Conservation (phyloP, 2,329 filamentous ascomycete genomes). For the Mycosphaerella sp. region DNA sequence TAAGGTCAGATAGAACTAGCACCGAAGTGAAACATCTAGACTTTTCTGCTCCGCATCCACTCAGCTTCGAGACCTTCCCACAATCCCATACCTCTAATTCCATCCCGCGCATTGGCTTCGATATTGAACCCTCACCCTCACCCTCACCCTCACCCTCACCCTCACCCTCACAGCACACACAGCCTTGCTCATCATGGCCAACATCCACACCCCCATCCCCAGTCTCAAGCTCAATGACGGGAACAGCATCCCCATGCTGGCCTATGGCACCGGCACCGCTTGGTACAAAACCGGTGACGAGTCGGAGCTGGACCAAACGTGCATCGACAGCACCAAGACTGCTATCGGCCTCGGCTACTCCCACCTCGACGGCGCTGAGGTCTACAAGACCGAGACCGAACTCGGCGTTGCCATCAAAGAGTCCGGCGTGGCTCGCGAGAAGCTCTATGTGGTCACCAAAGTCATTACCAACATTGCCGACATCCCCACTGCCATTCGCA, state of each 20-base stretch:
- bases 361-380: constrained; percentile 69
- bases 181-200: constrained; percentile 21
- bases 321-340: constrained; percentile 51
- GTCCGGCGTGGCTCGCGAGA: constrained; percentile 40
- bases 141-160: too few species aligned
- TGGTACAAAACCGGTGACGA: constrained; percentile 51
- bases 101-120: too few species aligned
- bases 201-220: constrained; percentile 44
- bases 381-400: constrained; percentile 48
- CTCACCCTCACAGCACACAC: too few species aligned
- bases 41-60: too few species aligned
- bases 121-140: too few species aligned
- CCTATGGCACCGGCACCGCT: constrained; percentile 67
- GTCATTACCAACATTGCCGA: constrained; percentile 48
- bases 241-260: constrained; percentile 63
- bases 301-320: constrained; percentile 50
- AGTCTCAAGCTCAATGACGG: constrained; percentile 64
- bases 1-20: too few species aligned
- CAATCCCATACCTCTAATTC: too few species aligned
- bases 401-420: constrained; percentile 43
- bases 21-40: too few species aligned
- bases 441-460: constrained; percentile 52
- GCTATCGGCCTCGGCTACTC: constrained; percentile 64
- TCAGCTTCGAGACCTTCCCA: too few species aligned
- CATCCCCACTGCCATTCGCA: constrained; percentile 50